A percentile compares a stretch with the other conserved stretches of the same genome.
These are phyloP conservation scores for Hyaloscypha hepaticicola DNA, from an alignment of 495 filamentous ascomycete species.

Conservation along the genomic window DNA sequence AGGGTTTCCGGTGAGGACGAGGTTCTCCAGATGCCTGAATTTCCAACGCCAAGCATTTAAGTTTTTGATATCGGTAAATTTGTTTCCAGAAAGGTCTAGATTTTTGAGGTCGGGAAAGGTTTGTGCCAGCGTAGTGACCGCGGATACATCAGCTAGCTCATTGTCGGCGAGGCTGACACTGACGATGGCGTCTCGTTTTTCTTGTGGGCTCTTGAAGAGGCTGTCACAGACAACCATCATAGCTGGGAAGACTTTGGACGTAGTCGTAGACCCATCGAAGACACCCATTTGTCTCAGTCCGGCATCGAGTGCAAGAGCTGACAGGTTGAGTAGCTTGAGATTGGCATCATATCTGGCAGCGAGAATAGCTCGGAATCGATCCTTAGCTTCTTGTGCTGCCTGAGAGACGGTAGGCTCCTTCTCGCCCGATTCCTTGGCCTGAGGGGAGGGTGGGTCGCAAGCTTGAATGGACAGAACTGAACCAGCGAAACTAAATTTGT, in stretches of 20 bases:
- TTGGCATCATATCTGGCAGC: conserved; percentile 65
- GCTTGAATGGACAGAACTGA: conserved; percentile 54
- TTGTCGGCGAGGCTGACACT: conserved; percentile 80
- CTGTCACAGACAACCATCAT: conserved; percentile 78
- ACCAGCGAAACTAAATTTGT: conserved; percentile 65
- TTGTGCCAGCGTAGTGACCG: conserved; percentile 68
- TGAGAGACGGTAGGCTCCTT: conserved; percentile 35
- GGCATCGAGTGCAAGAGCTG: conserved; percentile 66
- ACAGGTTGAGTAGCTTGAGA: conserved; percentile 76
- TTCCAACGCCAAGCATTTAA: conserved; percentile 71
- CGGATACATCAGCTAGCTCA: conserved; percentile 62
- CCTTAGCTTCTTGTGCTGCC: conserved; percentile 44
- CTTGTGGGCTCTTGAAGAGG: conserved; percentile 61
- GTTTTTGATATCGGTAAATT: conserved; percentile 55
- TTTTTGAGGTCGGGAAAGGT: conserved; percentile 82
- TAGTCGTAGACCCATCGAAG: conserved; percentile 66
- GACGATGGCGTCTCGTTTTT: conserved; percentile 69
- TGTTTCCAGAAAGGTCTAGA: conserved; percentile 80
- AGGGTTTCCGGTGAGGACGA: conserved; percentile 76
- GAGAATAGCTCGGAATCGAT: conserved; percentile 56
- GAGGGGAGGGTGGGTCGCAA: conserved; percentile 33
- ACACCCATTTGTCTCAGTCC: conserved; percentile 69
- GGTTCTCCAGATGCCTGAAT: conserved; percentile 72
- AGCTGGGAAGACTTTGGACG: conserved; percentile 85
- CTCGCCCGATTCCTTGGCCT: conserved; percentile 11